Base-by-base conservation (phyloP, 2,329 filamentous ascomycete genomes). In the Colletotrichum somersetense region DNA sequence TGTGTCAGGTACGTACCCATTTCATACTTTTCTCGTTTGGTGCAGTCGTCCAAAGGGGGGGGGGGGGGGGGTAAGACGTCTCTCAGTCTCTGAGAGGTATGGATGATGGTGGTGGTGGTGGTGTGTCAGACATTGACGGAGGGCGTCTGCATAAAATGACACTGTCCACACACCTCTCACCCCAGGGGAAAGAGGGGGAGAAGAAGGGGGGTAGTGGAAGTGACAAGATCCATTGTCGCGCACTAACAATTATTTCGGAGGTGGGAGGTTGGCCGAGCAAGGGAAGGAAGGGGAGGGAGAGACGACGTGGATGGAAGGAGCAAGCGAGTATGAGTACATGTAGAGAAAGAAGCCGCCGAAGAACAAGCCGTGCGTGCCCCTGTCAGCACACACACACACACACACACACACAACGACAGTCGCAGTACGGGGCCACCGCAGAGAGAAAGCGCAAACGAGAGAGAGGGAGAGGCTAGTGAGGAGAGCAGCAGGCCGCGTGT, bases 221-320 rank as follows among this genome's bases (percentile, higher is more conserved):
- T 62, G 55, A 72, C 70, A 61, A 72, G 23, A 53, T 6, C 30
- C 7, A 61, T 61, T 61, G 70, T 72, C 61, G 59, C 55, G 66
- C 70, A 70, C 70, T 72, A 72, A 72, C 70, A 72, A 72, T 72
- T 72, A 30, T 70, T 72, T 65, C 3, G 40, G 61, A 61, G 59
- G 23, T 71, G 52, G 57, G 26, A 42, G 52, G 57, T 52, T 52
- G 68, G 58, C 46, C 56, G 53, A 55, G 52, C 53, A 72, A 72
- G 69, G 69, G 69, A 71, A 63, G 58, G 50, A n/a, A 72, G 30
- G 30, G 30, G 30, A 72, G 69, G 65, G 69, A 71, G 67, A 67
- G 50, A 56, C 53, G 53, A 38, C 33, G 33, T 56, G 33, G 53
- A 56, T 38, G 38, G 63, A 30, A 5, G 3, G 30, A 62, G 57